phyloP scores from a whole-genome alignment of 495 filamentous ascomycete species.

The Trichoderma parareesei region DNA sequence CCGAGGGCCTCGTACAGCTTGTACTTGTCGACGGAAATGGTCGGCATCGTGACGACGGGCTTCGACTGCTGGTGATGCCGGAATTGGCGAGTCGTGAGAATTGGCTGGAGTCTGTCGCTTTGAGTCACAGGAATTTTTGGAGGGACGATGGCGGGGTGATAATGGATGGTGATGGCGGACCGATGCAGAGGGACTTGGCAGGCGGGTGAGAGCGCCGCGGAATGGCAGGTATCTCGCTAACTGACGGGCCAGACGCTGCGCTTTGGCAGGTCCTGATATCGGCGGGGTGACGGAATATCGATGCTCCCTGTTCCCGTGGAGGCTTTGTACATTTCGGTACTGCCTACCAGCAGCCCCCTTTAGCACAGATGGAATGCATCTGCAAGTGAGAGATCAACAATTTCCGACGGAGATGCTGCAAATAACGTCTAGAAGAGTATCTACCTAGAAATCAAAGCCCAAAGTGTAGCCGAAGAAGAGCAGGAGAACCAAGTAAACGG shows the following conservation, averaged over 20 bases:
- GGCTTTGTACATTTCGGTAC: too few species aligned
- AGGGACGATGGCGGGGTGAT: slow-evolving; percentile 5
- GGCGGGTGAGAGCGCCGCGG: background rate
- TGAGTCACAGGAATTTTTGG: slow-evolving; percentile 12
- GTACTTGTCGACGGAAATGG: slow-evolving; percentile 90
- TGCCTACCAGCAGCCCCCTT: too few species aligned
- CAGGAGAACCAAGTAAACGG: too few species aligned
- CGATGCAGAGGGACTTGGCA: slow-evolving; percentile 1
- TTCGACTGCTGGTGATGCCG: background rate
- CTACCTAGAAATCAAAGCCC: too few species aligned
- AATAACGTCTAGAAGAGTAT: too few species aligned
- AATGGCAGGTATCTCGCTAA: background rate
- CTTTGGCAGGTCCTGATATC: background rate
- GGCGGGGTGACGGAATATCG: slow-evolving; percentile 6
- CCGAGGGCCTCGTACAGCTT: slow-evolving; percentile 88
- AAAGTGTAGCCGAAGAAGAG: too few species aligned
- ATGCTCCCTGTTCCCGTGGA: background rate
- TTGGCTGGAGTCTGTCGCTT: slow-evolving; percentile 2
- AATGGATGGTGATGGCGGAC: background rate
- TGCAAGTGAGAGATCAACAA: too few species aligned
- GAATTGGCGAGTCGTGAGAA: too few species aligned
- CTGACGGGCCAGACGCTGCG: background rate
- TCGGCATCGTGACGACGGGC: slow-evolving; percentile 57
- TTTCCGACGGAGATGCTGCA: too few species aligned
- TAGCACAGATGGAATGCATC: too few species aligned